These are phyloP conservation scores for Inga laurina DNA, from an alignment of 306 rosid species.

Conservation along the genomic window DNA sequence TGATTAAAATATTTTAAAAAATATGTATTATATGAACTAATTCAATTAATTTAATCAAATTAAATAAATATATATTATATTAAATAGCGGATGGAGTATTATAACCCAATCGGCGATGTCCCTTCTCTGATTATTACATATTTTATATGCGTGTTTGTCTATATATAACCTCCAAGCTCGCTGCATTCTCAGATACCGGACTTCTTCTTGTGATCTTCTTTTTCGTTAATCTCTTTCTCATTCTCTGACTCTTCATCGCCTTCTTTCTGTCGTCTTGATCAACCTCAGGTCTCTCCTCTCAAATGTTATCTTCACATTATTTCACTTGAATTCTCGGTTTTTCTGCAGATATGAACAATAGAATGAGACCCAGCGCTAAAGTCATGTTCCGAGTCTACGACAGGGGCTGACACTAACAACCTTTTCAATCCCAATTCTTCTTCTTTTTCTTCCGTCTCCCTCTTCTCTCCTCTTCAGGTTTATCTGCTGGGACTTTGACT, in stretches of 20 bases:
- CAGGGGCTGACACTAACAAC: constrained; percentile 46
- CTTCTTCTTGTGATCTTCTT: background rate
- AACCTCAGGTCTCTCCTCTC: background rate
- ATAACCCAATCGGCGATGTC: background rate
- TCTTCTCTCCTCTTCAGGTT: background rate
- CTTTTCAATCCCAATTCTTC: background rate
- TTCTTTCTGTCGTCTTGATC: background rate
- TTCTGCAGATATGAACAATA: constrained; percentile 55
- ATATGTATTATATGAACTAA: too few species aligned
- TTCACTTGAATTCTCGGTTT: background rate
- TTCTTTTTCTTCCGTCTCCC: background rate
- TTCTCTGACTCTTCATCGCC: background rate
- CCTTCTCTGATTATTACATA: background rate
- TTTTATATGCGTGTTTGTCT: background rate
- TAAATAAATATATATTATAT: too few species aligned
- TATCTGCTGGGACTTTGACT: background rate
- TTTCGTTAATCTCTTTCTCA: background rate
- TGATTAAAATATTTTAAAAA: too few species aligned
- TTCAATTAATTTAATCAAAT: too few species aligned
- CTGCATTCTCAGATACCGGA: background rate
- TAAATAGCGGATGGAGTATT: too few species aligned
- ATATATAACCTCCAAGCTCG: background rate
- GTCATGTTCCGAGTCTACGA: constrained; percentile 70
- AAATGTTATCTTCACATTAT: constrained; percentile 1
- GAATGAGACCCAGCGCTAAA: constrained; percentile 70